Conservation (phyloP, 148 eudicot species). For the Rhododendron molle region DNA sequence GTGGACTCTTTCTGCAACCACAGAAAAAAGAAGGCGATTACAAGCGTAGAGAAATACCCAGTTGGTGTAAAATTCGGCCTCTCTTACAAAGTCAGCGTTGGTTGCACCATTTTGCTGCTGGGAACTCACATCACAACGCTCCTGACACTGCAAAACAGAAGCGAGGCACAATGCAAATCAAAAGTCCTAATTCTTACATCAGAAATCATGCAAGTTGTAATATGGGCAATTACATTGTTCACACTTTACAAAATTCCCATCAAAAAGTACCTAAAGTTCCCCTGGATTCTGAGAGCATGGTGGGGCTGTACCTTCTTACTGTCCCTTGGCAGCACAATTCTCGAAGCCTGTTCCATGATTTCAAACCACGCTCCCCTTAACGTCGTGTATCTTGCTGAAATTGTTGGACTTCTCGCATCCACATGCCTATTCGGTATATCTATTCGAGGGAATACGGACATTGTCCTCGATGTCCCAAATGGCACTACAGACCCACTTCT, state of each 20-base stretch:
- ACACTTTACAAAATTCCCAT: conserved; percentile 29
- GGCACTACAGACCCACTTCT: conserved; percentile 61
- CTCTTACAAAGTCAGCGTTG: conserved; percentile 40
- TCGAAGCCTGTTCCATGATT: conserved; percentile 35
- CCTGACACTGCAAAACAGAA: conserved; percentile 29
- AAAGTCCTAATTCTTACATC: conserved; percentile 32
- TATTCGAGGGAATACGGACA: conserved; percentile 45
- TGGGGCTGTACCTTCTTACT: conserved; percentile 70
- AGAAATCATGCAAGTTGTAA: conserved; percentile 51
- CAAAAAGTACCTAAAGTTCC: conserved; percentile 27
- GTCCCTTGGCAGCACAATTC: conserved; percentile 32
- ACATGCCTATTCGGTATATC: conserved; percentile 47
- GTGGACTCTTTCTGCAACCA: conserved; percentile 29
- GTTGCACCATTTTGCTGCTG: conserved; percentile 50
- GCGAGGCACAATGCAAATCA: conserved; percentile 30
- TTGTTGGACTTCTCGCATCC: conserved; percentile 45
- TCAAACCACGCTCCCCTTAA: conserved; percentile 29
- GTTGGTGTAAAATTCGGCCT: conserved; percentile 27
- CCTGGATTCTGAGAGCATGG: conserved; percentile 71
- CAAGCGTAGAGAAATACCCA: conserved; percentile 23
- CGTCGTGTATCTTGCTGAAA: conserved; percentile 37
- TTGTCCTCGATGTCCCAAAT: conserved; percentile 16
- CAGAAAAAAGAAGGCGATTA: conserved; percentile 23
- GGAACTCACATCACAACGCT: conserved; percentile 39
- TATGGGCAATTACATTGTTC: conserved; percentile 49